Evolutionary conservation across 441 rosid genomes (phyloP).

Genomic region (Aleurites moluccanus): DNA sequence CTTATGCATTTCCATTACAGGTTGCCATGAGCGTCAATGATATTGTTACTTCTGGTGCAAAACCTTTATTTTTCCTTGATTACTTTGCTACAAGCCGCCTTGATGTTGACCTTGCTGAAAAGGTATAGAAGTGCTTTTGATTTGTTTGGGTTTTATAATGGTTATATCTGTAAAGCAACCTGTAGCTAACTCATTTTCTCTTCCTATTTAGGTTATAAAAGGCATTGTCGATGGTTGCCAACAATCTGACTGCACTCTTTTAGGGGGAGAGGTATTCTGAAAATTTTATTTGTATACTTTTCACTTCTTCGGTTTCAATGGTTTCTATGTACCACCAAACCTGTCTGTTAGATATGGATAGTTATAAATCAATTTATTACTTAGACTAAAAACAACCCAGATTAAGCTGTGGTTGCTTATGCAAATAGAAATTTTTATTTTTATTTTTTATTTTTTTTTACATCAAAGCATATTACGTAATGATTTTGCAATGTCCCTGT

Average conservation of each 20-base stretch:
- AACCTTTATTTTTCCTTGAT: slow-evolving; percentile 89
- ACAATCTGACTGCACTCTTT: slow-evolving; percentile 71
- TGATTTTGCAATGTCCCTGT: neutral
- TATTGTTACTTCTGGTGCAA: slow-evolving; percentile 93
- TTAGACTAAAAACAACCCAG: neutral
- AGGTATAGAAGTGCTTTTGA: slow-evolving; percentile 39
- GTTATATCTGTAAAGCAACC: neutral
- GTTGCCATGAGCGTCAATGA: slow-evolving; percentile 98
- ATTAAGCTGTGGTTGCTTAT: neutral
- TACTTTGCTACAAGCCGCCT: slow-evolving; percentile 91
- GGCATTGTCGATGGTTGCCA: slow-evolving; percentile 91
- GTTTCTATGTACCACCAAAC: neutral
- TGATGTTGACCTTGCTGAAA: slow-evolving; percentile 95
- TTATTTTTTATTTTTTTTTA: neutral
- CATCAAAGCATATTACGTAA: neutral
- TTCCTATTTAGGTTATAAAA: slow-evolving; percentile 61
- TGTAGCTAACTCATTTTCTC: neutral
- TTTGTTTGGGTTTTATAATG: neutral
- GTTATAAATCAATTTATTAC: neutral
- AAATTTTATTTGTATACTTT: slow-evolving; percentile 1
- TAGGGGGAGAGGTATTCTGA: slow-evolving; percentile 89
- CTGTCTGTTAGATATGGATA: neutral
- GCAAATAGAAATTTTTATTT: neutral
- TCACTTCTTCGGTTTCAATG: neutral
- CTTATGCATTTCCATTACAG: slow-evolving; percentile 34